Evolutionary conservation across 2,329 filamentous ascomycete genomes (phyloP), one percentile per base, ranked within the genome.

Genomic region (Cercospora brassicicola): DNA sequence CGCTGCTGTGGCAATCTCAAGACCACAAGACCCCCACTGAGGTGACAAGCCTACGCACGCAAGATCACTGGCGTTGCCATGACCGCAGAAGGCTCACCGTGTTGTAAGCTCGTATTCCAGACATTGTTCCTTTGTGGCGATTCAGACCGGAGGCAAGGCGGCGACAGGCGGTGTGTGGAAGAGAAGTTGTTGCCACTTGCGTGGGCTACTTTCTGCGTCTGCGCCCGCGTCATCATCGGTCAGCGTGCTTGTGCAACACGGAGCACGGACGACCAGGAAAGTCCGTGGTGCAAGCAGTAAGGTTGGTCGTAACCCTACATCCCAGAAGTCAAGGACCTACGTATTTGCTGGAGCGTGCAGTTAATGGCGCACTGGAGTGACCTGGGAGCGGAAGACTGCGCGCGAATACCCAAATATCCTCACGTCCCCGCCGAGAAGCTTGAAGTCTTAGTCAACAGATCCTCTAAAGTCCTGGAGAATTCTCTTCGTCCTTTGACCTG

Each of bases 151-250:
- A n/a, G 48, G 48, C 48, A 55, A 55, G n/a, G 48, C n/a, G 48
- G 48, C 48, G 13, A 55, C 23, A 28, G 55, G 30, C 55, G 55
- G 55, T 59, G 28, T 59, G 55, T 59, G 55, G n/a, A 36, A 23
- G 55, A n/a, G 18, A 15, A 1, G 10, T 9, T 57, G n/a, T 33
- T 57, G 55, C 30, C 15, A 23, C 13, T 33, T 15, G 15, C 6
- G 1, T 10, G 55, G 28, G 7, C n/a, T 18, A n/a, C 30, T 36
- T 5, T 28, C 6, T 33, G 30, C 18, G 5, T 59, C 26, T 18
- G 13, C 5, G 55, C 10, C 55, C 55, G 55, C 55, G 55, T 59
- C 55, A 59, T 59, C 55, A 59, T 36, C 55, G 13, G 55, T 59
- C 55, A 59, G 55, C 55, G 55, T 30, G 31, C 11, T 36, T 59